Base-by-base conservation (phyloP, 192 early-diverging fungal species). In the Funneliformis geosporum region DNA sequence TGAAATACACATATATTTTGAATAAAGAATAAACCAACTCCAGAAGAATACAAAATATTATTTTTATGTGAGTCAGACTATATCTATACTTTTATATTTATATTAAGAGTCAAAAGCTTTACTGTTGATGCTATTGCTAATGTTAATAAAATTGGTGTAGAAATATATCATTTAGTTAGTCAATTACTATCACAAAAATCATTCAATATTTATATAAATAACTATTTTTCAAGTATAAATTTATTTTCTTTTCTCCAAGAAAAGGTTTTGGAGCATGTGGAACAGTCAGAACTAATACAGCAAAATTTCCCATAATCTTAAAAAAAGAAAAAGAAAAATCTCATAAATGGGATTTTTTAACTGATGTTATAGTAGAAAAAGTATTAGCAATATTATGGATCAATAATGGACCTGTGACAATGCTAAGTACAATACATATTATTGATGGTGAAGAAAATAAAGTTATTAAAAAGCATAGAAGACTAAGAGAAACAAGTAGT, bases 141-240 rank as follows among this genome's bases (percentile, higher is more conserved):
- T 47, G 8, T 81, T 66, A 76, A 33, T 33, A 5, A 39, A 5
- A 82, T 73, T 18, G 33, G 42, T 14, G 40, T 9, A 5, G 55
- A 38, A 14, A 80, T 83, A 21, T 46, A 66, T 6, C 42, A 81
- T 28, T 82, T 85, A n/a, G 65, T 40, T 33, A 33, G 33, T 2
- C 33, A 33, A 4, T 3, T 75, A n/a, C 16, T 33, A 27, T 21
- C 80, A 1, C 84, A 70, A 28, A 23, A 8, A 16, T 5, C 33
- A 1, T 85, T 81, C 40, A 83, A 76, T 25, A 38, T 79, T 1
- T 81, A 77, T 65, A 83, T 83, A 73, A 68, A 85, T 69, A 85
- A 83, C 66, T 83, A 73, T 55, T 78, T 85, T 75, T 67, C 79
- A 42, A 79, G 23, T 18, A 69, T 83, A 18, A 67, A 61, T 5